These are phyloP conservation scores for Penicillium verrucosum DNA, from an alignment of 2,329 filamentous ascomycete genomes.

Conservation along the genomic window DNA sequence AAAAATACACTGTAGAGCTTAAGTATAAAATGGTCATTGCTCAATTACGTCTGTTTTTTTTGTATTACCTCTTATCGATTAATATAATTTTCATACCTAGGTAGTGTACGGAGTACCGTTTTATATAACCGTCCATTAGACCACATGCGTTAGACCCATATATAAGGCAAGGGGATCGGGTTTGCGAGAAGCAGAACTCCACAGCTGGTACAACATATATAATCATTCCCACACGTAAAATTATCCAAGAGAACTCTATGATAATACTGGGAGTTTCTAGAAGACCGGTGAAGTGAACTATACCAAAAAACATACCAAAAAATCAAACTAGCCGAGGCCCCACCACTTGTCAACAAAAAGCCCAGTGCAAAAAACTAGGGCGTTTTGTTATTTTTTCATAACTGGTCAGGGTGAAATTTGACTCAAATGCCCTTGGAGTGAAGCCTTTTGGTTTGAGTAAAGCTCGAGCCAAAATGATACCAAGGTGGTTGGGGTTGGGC, in stretches of 20 bases:
- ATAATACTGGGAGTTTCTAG: not conserved
- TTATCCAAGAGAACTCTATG: not conserved
- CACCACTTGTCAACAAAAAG: constrained; percentile 1
- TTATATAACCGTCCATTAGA: not conserved
- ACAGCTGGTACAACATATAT: not conserved
- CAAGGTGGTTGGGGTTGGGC: not conserved
- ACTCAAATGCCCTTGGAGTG: not conserved
- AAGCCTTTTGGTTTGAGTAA: not conserved
- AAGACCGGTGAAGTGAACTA: not conserved
- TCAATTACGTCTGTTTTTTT: not conserved
- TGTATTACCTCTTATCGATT: not conserved
- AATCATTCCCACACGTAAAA: not conserved
- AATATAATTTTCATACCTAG: not conserved
- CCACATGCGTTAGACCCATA: not conserved
- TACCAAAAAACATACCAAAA: not conserved
- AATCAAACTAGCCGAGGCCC: not conserved
- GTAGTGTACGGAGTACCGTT: too few relatives aligned
- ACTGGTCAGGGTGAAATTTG: not conserved
- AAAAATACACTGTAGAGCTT: not conserved
- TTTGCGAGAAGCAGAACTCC: not conserved
- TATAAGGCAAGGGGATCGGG: not conserved
- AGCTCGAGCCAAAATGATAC: not conserved
- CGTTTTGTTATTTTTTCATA: not conserved
- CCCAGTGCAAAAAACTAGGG: not conserved
- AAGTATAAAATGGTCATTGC: not conserved